A percentile compares a stretch with the other conserved stretches of the same genome.
Conservation (phyloP, 305 asterid genomes). For the Ilex paraguariensis region DNA sequence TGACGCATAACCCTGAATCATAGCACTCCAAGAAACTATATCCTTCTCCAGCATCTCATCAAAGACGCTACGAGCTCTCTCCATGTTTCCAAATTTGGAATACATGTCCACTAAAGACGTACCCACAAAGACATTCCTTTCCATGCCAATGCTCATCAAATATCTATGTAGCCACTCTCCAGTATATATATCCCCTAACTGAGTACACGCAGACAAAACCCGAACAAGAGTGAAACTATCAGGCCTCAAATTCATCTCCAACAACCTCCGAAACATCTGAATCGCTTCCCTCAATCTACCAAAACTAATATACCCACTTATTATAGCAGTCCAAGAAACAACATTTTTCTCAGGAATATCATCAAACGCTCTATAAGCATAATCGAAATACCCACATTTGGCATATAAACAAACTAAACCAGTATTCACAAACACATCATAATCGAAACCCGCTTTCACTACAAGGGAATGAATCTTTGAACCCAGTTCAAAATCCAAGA, state of each 20-base stretch:
- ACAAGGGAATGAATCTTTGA: constrained; percentile 40
- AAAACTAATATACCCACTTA: constrained; percentile 46
- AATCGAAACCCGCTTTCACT: constrained; percentile 50
- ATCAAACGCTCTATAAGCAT: constrained; percentile 58
- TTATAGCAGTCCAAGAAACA: constrained; percentile 61
- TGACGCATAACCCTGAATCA: constrained; percentile 73
- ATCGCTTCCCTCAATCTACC: constrained; percentile 49
- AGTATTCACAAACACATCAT: constrained; percentile 50
- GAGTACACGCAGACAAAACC: constrained; percentile 60
- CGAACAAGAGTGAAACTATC: constrained; percentile 61
- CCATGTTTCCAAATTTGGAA: constrained; percentile 59
- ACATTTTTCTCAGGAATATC: constrained; percentile 57
- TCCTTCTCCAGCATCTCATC: constrained; percentile 65
- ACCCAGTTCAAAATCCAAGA: constrained; percentile 35
- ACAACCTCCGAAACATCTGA: constrained; percentile 42
- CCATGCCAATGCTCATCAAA: constrained; percentile 39
- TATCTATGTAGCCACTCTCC: constrained; percentile 57
- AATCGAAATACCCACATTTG: constrained; percentile 30
- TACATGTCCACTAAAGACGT: constrained; percentile 66
- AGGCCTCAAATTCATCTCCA: constrained; percentile 46
- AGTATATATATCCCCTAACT: constrained; percentile 43
- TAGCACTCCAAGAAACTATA: constrained; percentile 65
- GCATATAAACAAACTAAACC: constrained; percentile 63
- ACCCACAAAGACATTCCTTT: constrained; percentile 50
- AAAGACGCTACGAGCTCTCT: constrained; percentile 49